Percentiles rank a stretch among this genome's conserved stretches.
These are phyloP conservation scores for Eremochloa ophiuroides DNA, from an alignment of 176 grass and related monocot species.

Conservation along the genomic window DNA sequence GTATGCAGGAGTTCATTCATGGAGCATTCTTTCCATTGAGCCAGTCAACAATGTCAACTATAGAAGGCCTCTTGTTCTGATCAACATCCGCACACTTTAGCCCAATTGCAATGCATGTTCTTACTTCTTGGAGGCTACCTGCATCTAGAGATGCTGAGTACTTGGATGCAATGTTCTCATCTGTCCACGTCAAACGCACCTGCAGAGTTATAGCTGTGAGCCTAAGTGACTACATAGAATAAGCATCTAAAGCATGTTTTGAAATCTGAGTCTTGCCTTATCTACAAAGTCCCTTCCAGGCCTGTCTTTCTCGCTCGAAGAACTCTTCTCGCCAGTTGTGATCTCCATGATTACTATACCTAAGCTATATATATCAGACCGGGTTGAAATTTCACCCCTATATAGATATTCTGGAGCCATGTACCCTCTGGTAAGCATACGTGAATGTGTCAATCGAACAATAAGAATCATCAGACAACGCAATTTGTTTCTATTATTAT, in stretches of 20 bases:
- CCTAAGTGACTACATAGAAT: background rate
- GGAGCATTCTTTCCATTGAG: background rate
- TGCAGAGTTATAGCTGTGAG: background rate
- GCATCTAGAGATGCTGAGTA: background rate
- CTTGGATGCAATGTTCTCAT: background rate
- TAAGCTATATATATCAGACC: background rate
- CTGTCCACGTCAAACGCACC: background rate
- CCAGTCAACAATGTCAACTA: background rate
- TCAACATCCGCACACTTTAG: background rate
- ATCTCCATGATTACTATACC: background rate
- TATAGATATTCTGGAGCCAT: constrained; percentile 7
- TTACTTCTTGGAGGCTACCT: background rate
- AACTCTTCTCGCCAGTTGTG: background rate
- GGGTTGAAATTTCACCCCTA: background rate
- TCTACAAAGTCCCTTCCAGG: background rate
- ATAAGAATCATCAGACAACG: no score
- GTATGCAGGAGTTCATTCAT: no score
- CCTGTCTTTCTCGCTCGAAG: background rate
- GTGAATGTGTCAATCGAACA: no score
- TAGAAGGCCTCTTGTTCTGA: background rate
- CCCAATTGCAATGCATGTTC: background rate
- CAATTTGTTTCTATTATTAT: no score
- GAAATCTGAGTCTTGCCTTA: background rate
- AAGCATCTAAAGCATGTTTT: background rate
- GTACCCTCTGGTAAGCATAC: background rate